Base-by-base conservation (phyloP, 1,284 basidiomycete genomes). In the Vanrija sp. region DNA sequence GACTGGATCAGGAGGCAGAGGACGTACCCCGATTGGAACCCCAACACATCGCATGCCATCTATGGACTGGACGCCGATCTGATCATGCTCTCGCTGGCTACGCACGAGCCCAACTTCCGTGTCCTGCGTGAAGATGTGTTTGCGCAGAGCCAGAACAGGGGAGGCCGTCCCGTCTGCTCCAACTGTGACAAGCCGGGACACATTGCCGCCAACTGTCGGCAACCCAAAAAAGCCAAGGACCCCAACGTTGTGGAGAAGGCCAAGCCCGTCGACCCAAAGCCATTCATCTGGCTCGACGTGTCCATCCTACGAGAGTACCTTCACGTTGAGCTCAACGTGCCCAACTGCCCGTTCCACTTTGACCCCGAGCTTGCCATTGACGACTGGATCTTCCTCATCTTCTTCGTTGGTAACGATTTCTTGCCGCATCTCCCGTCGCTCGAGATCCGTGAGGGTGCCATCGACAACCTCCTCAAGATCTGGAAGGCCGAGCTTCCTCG, bases 321-420 rank as follows among this genome's bases (percentile, higher is more conserved):
- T 66, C 89, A 94, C 76, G 85, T 92, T 71, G 96, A 98, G 75
- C 86, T 99, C 66, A 86, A 91, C 77, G 82, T 96, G 23, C 82
- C 88, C 12, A 79, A 84, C 56, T 77, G 83, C 15, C 80, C 87
- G 1, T 96, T 98, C 78, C 85, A 86, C n/a, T 98, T 95, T 81
- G 86, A 92, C 69, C 81, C 96, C 72, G 96, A 99, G 78, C 86
- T 89, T 74, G 94, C 96, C 38, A 91, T 99, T 76, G 96, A 99
- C 82, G 96, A 99, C 76, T 99, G 96, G 95, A 91, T 99, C 67
- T 86, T 99, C 73, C 82, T 99, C 69, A 98, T 98, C 70, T 98
- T 99, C 84, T 98, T 99, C 77, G 95, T 99, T 71, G 96, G 96
- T 67, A 99, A 99, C 81, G 96, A 99, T 80, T 99, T 99, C 81